Evolutionary conservation across 495 filamentous ascomycete species (phyloP).

Genomic region (Rhizodiscina lignyota): DNA sequence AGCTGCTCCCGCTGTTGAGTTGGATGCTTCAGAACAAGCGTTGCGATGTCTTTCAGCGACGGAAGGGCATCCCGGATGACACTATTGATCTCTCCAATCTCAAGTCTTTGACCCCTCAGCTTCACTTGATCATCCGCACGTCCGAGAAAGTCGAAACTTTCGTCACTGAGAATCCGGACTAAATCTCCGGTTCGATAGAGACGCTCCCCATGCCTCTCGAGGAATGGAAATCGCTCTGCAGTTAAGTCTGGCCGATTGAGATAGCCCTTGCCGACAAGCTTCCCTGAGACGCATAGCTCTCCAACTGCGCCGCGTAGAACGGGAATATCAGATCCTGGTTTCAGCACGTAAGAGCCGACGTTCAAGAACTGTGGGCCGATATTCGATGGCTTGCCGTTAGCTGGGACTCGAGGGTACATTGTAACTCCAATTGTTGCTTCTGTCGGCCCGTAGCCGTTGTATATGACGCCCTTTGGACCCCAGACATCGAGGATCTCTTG

Average conservation of each 20-base stretch:
- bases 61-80: conserved; percentile 34
- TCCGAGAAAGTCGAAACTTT: conserved; percentile 55
- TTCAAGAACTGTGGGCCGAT: conserved; percentile 74
- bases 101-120: conserved; percentile 59
- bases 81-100: conserved; percentile 62
- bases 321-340: conserved; percentile 45
- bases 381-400: conserved; percentile 60
- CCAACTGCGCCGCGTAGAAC: conserved; percentile 67
- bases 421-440: conserved; percentile 82
- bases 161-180: conserved; percentile 53
- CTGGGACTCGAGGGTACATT: conserved; percentile 55
- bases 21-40: conserved; percentile 46
- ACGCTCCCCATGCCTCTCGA: conserved; percentile 30
- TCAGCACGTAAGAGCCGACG: conserved; percentile 65
- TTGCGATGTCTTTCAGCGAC: conserved; percentile 39
- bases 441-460: conserved; percentile 73
- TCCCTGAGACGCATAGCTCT: conserved; percentile 75
- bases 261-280: conserved; percentile 76
- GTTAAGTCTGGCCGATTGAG: conserved; percentile 60
- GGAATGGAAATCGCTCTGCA: conserved; percentile 39
- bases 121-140: conserved; percentile 70
- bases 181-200: conserved; percentile 72
- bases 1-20: conserved; percentile 49
- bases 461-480: conserved; percentile 46
- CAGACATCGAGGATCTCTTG: conserved; percentile 58